Conservation (phyloP, 305 asterid genomes). For the Andrographis paniculata region DNA sequence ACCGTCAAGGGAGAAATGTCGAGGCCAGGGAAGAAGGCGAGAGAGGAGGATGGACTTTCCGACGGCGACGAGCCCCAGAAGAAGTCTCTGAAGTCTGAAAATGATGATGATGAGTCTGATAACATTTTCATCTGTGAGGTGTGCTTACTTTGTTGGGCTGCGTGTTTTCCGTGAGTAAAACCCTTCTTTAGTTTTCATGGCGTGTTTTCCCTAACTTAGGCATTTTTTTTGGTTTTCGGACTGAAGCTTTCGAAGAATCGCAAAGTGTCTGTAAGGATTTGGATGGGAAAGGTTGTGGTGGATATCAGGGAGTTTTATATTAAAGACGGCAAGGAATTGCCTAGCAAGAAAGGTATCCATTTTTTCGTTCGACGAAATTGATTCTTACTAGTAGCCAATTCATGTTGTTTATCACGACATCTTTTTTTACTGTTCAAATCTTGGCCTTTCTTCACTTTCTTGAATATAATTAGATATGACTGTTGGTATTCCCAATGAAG, state of each 20-base stretch:
- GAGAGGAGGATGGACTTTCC: constrained; percentile 45
- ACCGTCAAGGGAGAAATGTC: constrained; percentile 38
- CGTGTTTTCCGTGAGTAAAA: background rate
- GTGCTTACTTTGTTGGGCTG: background rate
- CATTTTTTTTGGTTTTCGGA: background rate
- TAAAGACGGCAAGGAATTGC: constrained; percentile 59
- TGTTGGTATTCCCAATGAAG: no score
- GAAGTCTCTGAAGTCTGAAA: constrained; percentile 30
- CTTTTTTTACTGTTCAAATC: background rate
- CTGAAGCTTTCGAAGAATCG: constrained; percentile 81
- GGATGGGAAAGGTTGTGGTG: constrained; percentile 74
- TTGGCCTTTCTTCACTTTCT: no score
- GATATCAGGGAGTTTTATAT: constrained; percentile 66
- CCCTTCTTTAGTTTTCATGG: no score
- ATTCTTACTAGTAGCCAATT: no score
- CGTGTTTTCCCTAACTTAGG: background rate
- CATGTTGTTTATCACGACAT: no score
- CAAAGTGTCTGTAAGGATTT: constrained; percentile 77
- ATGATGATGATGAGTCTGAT: constrained; percentile 50
- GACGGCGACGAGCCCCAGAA: constrained; percentile 54
- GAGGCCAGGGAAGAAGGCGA: constrained; percentile 54
- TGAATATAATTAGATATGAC: no score
- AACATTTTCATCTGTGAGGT: constrained; percentile 66
- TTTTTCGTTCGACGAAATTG: no score
- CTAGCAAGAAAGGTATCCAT: constrained; percentile 57